Conservation (phyloP, 257 asterid species). For the Prunella vulgaris region DNA sequence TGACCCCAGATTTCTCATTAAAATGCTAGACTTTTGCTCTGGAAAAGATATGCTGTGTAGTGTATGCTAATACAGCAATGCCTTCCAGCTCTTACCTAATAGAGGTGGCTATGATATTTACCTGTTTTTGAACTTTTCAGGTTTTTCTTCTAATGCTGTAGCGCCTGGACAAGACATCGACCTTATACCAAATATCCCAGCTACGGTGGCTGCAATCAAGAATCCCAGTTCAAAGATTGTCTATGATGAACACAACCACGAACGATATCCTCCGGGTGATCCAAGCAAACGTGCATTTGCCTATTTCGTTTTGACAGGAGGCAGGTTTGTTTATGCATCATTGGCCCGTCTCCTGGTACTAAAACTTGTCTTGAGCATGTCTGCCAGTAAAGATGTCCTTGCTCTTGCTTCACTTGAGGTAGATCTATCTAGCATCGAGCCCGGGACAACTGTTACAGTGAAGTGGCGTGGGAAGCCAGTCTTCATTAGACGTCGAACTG, state of each 20-base stretch:
- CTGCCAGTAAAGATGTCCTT: constrained; percentile 94
- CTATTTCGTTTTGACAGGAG: constrained; percentile 84
- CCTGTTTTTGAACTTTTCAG: constrained; percentile 33
- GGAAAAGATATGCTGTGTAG: not conserved
- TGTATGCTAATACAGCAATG: not conserved
- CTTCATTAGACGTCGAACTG: constrained; percentile 83
- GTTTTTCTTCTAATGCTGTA: constrained; percentile 56
- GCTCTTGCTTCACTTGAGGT: constrained; percentile 94
- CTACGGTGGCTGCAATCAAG: constrained; percentile 80
- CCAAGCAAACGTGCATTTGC: constrained; percentile 95
- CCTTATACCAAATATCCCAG: constrained; percentile 43
- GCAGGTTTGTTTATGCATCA: constrained; percentile 90
- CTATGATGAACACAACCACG: constrained; percentile 80
- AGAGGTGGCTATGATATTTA: not conserved
- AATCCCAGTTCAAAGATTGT: constrained; percentile 70
- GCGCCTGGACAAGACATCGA: constrained; percentile 42
- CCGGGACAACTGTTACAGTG: constrained; percentile 88
- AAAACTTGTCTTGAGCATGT: constrained; percentile 88
- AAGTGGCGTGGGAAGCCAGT: constrained; percentile 99
- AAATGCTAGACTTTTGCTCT: not conserved
- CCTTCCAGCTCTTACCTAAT: not conserved
- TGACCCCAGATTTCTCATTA: not conserved
- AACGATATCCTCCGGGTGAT: constrained; percentile 86
- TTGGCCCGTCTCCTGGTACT: constrained; percentile 86
- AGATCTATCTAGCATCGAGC: constrained; percentile 83